Percentiles rank a stretch among this genome's conserved stretches.
These are phyloP conservation scores for Tephrocybe sp. DNA, from an alignment of 768 basidiomycete species.

Conservation along the genomic window DNA sequence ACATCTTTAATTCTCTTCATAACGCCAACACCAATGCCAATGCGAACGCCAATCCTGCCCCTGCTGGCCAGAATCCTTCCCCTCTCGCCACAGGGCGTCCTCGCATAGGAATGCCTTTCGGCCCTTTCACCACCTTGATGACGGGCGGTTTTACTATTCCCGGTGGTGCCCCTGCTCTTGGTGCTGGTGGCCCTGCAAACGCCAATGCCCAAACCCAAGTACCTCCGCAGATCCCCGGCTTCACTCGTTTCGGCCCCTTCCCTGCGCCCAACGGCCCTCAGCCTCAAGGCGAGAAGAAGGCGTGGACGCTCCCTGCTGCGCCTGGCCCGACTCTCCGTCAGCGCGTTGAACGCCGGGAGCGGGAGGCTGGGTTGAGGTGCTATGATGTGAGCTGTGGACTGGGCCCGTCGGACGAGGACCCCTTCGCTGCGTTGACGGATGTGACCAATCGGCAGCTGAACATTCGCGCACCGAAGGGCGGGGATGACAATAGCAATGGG, in stretches of 20 bases:
- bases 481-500: conserved; percentile 13
- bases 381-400: conserved; percentile 72
- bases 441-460: conserved; percentile 35
- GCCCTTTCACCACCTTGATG: neutral
- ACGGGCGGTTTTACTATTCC: too few relatives aligned
- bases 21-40: neutral
- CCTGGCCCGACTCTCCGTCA: conserved; percentile 74
- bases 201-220: too few relatives aligned
- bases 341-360: conserved; percentile 69
- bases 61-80: neutral
- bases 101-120: neutral
- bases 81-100: neutral
- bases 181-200: too few relatives aligned
- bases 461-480: conserved; percentile 28
- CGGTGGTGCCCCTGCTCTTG: too few relatives aligned
- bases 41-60: neutral
- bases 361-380: conserved; percentile 72
- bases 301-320: conserved; percentile 61
- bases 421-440: conserved; percentile 34
- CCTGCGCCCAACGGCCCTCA: neutral
- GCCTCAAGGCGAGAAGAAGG: conserved; percentile 31
- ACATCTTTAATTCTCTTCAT: neutral
- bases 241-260: too few relatives aligned
- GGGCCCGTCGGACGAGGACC: conserved; percentile 75
- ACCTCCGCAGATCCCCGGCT: too few relatives aligned